Evolutionary conservation across 2,329 filamentous ascomycete genomes (phyloP), one percentile per base, ranked within the genome.

Genomic region (Penicillium polonicum): DNA sequence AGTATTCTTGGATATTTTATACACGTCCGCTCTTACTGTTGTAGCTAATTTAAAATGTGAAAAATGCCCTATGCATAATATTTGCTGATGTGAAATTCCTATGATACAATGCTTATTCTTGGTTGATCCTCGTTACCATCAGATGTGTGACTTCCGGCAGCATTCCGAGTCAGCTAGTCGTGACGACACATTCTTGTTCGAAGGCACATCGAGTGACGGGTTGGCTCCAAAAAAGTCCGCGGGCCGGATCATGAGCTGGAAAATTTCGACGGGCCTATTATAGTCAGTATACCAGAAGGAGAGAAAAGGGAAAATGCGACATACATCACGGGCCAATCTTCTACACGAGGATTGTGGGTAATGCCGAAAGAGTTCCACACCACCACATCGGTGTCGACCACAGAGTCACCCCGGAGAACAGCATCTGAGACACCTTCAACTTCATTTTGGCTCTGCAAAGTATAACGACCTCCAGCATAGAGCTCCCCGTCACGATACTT

Each of bases 201-300:
- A 76, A 2, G 81, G 81, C 23, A 84, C 80, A 70, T 84, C 81
- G 51, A 84, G 76, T 5, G 78, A 77, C 0, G 82, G 82, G 50
- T 84, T 84, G 31, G 70, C 74, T 2, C 74, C 76, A 61, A 84
- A 84, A 74, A 84, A 84, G 62, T 84, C 81, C 10, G 76, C 73
- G 0, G 82, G 81, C 41, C 78, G 76, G 52, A 83, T 72, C 68
- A 72, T 74, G 27, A 75, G 64, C 54, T 75, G 72, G 64, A 72
- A 74, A 6, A 68, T 73, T 45, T 75, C 72, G 2, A 74, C 72
- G 0, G 72, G 72, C 71, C 71, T 73, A 45, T 19, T 12, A 23
- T 19, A 25, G 48, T 66, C 53, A 67, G 60, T 35, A 51, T 46
- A 5, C 12, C 5, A 33, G 31, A 33, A 33, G 31, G 5, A 33